Conservation (phyloP, 495 filamentous ascomycete genomes). For the Penicillium pulvis region DNA sequence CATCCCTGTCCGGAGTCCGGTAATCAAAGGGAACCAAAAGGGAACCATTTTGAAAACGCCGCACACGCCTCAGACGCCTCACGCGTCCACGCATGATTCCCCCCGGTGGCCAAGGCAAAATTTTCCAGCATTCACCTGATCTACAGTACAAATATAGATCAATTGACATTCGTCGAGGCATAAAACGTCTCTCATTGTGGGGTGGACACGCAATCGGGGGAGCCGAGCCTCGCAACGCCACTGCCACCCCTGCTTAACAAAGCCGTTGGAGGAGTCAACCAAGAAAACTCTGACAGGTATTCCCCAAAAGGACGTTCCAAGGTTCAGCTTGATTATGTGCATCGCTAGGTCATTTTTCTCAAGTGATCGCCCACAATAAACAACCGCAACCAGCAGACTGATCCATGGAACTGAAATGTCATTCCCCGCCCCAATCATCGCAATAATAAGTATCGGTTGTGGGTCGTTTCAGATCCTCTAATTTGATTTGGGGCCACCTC, state of each 20-base stretch:
- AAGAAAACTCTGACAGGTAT: conserved; percentile 10
- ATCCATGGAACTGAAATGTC: conserved; percentile 21
- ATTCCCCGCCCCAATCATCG: conserved; percentile 11
- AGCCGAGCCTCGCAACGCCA: conserved; percentile 1
- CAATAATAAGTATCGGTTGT: neutral
- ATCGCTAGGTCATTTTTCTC: neutral
- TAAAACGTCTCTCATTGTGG: conserved; percentile 15
- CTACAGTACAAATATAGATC: conserved; percentile 5
- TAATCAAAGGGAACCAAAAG: neutral
- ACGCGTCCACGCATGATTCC: neutral
- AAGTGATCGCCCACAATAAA: conserved; percentile 19
- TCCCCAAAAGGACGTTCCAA: neutral
- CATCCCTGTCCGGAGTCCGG: neutral
- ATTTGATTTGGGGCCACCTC: conserved; percentile 2
- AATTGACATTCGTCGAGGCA: conserved; percentile 10
- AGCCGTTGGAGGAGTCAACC: conserved; percentile 14
- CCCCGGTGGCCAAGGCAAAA: neutral
- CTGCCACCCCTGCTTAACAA: neutral
- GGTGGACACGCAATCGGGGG: conserved; percentile 20
- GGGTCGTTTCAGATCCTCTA: conserved; percentile 12
- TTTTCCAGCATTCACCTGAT: neutral
- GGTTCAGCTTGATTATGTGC: neutral
- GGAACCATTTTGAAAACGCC: neutral
- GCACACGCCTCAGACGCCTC: neutral
- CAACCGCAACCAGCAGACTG: conserved; percentile 17